phyloP scores from a whole-genome alignment of 495 filamentous ascomycete species.

The Durotheca rogersii region DNA sequence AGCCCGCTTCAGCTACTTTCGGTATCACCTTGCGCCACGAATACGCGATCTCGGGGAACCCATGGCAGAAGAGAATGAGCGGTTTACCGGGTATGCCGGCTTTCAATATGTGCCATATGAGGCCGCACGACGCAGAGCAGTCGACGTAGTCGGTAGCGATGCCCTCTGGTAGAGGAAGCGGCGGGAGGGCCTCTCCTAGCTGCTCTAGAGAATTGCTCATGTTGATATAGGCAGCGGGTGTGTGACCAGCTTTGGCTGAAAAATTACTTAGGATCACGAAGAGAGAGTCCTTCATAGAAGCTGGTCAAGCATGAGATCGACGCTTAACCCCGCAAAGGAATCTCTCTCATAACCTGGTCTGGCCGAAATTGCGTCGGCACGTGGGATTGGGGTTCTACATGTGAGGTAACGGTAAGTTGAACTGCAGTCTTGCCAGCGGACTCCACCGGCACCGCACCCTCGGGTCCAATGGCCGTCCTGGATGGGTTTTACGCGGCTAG shows the following conservation, averaged over 20 bases:
- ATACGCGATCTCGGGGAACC: conserved; percentile 67
- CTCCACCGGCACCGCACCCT: no score
- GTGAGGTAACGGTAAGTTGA: neutral
- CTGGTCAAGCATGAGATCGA: no score
- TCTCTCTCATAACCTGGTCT: neutral
- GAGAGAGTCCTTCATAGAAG: no score
- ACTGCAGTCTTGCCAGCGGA: no score
- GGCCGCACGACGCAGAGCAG: conserved; percentile 46
- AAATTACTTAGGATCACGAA: no score
- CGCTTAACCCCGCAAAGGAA: neutral
- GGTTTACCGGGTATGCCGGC: conserved; percentile 53
- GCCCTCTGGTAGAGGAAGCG: conserved; percentile 55
- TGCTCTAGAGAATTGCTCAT: conserved; percentile 7
- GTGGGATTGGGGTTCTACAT: neutral
- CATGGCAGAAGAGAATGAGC: conserved; percentile 64
- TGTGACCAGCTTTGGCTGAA: neutral
- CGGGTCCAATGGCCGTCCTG: no score
- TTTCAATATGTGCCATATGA: conserved; percentile 63
- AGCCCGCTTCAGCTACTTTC: conserved; percentile 55
- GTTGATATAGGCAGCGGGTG: neutral
- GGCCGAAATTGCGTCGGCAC: neutral
- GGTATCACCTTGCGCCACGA: conserved; percentile 68
- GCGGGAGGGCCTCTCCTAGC: conserved; percentile 28
- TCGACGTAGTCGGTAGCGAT: conserved; percentile 53
- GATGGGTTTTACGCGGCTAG: no score